Percentiles rank a stretch among this genome's conserved stretches.
phyloP scores from a whole-genome alignment of 352 stramenopile species.

The Hyaloperonospora arabidopsidis region DNA sequence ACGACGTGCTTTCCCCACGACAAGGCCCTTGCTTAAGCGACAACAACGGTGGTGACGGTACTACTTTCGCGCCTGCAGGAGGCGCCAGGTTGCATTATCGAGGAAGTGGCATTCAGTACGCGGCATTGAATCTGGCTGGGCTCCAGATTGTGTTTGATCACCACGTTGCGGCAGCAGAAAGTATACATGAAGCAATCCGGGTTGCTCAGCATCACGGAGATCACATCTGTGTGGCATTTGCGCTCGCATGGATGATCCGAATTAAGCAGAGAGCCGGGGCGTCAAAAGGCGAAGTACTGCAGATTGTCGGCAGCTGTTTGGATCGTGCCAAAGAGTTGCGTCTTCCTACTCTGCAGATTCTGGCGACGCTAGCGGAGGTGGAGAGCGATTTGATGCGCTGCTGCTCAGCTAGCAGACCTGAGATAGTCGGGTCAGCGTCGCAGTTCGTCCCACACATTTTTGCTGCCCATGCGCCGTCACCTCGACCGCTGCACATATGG shows the following conservation, averaged over 20 bases:
- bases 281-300: constrained; percentile 40
- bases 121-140: constrained; percentile 82
- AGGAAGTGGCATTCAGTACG: constrained; percentile 83
- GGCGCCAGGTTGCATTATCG: constrained; percentile 35
- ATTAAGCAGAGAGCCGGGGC: constrained; percentile 58
- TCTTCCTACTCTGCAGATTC: constrained; percentile 42
- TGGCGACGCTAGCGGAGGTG: constrained; percentile 39
- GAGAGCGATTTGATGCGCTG: constrained; percentile 45
- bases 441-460: constrained; percentile 32
- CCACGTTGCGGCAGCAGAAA: constrained; percentile 62
- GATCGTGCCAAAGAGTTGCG: constrained; percentile 51
- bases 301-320: constrained; percentile 44
- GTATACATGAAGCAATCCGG: constrained; percentile 88
- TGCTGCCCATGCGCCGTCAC: constrained; percentile 23
- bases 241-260: constrained; percentile 81
- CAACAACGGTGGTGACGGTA: constrained; percentile 8
- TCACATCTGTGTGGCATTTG: constrained; percentile 88
- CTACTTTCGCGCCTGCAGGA: constrained; percentile 8
- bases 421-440: constrained; percentile 5
- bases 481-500: constrained; percentile 43
- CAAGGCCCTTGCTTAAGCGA: constrained; percentile 10
- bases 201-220: constrained; percentile 90
- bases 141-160: constrained; percentile 85
- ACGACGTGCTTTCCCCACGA: constrained; percentile 83
- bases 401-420: constrained; percentile 6